Evolutionary conservation across 306 rosid genomes (phyloP).

Genomic region (Heteromeles arbutifolia): DNA sequence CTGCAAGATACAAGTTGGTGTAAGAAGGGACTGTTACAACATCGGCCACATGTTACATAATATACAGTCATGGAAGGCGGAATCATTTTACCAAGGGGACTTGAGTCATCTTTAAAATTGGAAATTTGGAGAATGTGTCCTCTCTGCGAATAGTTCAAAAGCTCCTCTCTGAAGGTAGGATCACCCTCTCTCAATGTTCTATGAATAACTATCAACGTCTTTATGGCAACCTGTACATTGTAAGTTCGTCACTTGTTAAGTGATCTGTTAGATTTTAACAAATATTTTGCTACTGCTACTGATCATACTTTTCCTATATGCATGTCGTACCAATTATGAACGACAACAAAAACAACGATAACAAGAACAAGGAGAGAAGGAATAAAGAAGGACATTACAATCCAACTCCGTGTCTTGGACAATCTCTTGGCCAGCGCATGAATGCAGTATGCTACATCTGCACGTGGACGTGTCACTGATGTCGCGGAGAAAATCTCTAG

Average conservation of each 20-base stretch:
- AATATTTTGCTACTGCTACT: background rate
- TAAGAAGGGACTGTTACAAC: conserved; percentile 17
- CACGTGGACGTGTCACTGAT: conserved; percentile 67
- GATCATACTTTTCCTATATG: background rate
- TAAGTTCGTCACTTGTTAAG: background rate
- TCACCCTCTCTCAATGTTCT: conserved; percentile 94
- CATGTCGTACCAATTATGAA: background rate
- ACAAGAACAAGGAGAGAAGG: background rate
- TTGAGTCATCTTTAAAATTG: conserved; percentile 86
- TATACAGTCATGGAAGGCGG: background rate
- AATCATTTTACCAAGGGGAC: conserved; percentile 56
- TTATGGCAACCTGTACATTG: conserved; percentile 72
- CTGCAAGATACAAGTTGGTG: conserved; percentile 41
- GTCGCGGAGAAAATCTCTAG: conserved; percentile 75
- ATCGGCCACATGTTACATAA: background rate
- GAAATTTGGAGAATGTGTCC: conserved; percentile 76
- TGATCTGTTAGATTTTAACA: background rate
- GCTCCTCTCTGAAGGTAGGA: conserved; percentile 78
- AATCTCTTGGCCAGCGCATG: conserved; percentile 70
- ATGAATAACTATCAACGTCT: conserved; percentile 86
- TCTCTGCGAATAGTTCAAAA: conserved; percentile 48
- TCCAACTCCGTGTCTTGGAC: conserved; percentile 79
- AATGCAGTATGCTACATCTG: conserved; percentile 89
- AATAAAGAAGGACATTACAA: conserved; percentile 38
- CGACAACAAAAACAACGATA: background rate